A percentile compares a stretch with the other conserved stretches of the same genome.
phyloP scores from a whole-genome alignment of 768 basidiomycete genomes.

The Termitomyces sp. region DNA sequence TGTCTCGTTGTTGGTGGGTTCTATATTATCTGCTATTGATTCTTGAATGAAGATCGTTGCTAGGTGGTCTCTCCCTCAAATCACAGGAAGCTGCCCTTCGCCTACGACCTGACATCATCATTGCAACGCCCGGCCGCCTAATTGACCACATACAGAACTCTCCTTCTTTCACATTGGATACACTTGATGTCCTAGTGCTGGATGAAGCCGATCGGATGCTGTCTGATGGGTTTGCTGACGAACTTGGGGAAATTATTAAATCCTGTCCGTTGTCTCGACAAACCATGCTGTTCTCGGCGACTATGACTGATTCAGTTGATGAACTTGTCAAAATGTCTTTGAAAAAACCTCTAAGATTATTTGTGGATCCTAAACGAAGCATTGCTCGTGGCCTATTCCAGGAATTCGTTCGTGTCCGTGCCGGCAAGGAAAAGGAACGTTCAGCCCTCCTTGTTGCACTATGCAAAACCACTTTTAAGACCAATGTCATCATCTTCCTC shows the following conservation, averaged over 20 bases:
- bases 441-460: conserved; percentile 73
- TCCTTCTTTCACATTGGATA: conserved; percentile 86
- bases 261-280: conserved; percentile 85
- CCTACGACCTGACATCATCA: conserved; percentile 86
- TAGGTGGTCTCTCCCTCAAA: conserved; percentile 91
- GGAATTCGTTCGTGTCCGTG: conserved; percentile 91
- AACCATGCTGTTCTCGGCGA: conserved; percentile 98
- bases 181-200: conserved; percentile 88
- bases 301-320: conserved; percentile 96
- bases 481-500: conserved; percentile 86
- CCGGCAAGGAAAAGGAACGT: conserved; percentile 71
- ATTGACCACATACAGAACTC: conserved; percentile 98
- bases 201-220: conserved; percentile 99
- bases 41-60: conserved; percentile 3
- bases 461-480: conserved; percentile 84
- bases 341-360: conserved; percentile 88
- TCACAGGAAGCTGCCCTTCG: conserved; percentile 84
- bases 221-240: conserved; percentile 91
- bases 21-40: neutral
- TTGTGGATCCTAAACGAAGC: conserved; percentile 89
- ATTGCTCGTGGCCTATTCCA: conserved; percentile 85
- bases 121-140: conserved; percentile 95
- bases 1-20: conserved; percentile 85
- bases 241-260: conserved; percentile 89
- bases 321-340: conserved; percentile 90